These are phyloP conservation scores for Globisporangium emineosum DNA, from an alignment of 352 stramenopile genomes.

Conservation along the genomic window DNA sequence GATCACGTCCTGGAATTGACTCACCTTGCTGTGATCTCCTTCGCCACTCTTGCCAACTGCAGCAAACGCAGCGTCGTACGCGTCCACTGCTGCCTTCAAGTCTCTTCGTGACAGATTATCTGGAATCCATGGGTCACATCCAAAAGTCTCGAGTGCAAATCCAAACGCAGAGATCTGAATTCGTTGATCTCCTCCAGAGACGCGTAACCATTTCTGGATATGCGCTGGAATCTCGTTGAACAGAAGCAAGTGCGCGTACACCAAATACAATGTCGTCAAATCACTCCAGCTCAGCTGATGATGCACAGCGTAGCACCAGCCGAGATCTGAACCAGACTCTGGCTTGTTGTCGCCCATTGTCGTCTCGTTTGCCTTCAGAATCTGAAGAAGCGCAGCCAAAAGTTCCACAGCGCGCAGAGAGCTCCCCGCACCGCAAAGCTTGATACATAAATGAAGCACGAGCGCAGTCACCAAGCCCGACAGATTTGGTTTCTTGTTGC, in stretches of 20 bases:
- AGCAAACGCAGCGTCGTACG: constrained; percentile 8
- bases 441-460: constrained; percentile 20
- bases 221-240: constrained; percentile 15
- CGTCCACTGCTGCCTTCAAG: not conserved
- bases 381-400: constrained; percentile 9
- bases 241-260: constrained; percentile 17
- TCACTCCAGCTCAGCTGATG: constrained; percentile 11
- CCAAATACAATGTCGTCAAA: constrained; percentile 8
- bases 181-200: constrained; percentile 6
- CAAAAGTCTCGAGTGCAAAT: constrained; percentile 11
- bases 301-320: constrained; percentile 16
- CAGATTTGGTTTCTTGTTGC: not conserved
- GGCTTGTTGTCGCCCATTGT: not conserved
- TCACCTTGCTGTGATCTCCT: not conserved
- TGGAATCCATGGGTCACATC: not conserved
- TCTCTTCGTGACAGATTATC: not conserved
- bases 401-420: constrained; percentile 7
- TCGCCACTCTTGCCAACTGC: not conserved
- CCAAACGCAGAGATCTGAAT: constrained; percentile 9
- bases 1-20: constrained; percentile 8
- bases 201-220: constrained; percentile 17
- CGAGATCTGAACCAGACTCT: not conserved
- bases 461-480: constrained; percentile 16
- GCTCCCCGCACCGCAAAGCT: constrained; percentile 11
- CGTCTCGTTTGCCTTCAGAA: not conserved